Base-by-base conservation (phyloP, 768 basidiomycete genomes). In the Phaeotremella skinneri region DNA sequence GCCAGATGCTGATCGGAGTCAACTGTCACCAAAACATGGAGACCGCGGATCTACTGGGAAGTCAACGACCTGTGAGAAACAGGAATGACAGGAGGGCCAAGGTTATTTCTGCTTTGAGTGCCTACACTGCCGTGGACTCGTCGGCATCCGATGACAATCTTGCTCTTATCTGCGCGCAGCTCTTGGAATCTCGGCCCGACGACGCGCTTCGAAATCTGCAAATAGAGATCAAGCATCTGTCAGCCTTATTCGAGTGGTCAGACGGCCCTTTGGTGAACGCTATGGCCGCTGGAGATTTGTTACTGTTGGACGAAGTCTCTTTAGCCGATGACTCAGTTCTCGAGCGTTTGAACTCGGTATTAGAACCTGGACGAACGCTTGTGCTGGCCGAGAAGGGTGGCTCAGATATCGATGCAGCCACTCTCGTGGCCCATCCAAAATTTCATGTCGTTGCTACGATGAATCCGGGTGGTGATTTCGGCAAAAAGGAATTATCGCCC, bases 1-100 rank as follows among this genome's bases (percentile, higher is more conserved):
- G 78, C 25, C 85, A 84, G 68, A 79, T 75, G 32, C 80, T 99
- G 26, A 80, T 87, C 65, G 81, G 85, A 3, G 83, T 99, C 63
- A 98, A 90, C 66, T 98, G 96, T 69, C 96, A 99, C 74, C 92
- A 96, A 76, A 97, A 96, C 72, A 98, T 93, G 26, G 96, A 99
- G 79, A 96, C 94, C 0, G 90, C 93, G 11, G 96, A 99, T 74
- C 81, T 99, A 23, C 90, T 98, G 51, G 96, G 96, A 20, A 90
- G 91, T 34, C 83, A 96, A 64, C 84, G 94, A 31, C 94, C 94
- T 4, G 80, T 90, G 11, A 85, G 94, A 29, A 90, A 90, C 77
- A 85, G 89, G 21, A 79, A 80, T 20, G 76, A 83, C 3, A 58
- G 67, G 17, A 58, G 56, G 48, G 59, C 67, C 2, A 59, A 53